phyloP scores from a whole-genome alignment of 129 eudicot species.

The Heracleum sosnowskyi region DNA sequence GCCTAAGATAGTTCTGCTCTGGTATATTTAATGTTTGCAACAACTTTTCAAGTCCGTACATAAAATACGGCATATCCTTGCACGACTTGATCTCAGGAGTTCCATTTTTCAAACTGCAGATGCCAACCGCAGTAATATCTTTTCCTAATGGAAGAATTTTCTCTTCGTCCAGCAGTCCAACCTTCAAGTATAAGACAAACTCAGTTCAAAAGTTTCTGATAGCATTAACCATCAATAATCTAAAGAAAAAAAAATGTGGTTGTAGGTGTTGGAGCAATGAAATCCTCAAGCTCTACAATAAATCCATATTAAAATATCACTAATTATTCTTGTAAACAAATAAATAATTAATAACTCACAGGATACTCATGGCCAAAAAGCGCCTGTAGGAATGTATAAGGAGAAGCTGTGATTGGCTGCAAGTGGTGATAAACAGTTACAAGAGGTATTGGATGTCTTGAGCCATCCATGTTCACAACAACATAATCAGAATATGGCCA shows the following conservation, averaged over 20 bases:
- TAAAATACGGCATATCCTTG: slow-evolving; percentile 73
- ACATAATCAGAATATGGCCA: slow-evolving; percentile 69
- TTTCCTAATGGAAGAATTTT: slow-evolving; percentile 79
- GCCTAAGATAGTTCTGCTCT: background rate
- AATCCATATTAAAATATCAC: background rate
- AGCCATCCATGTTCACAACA: slow-evolving; percentile 74
- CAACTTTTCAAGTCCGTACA: slow-evolving; percentile 34
- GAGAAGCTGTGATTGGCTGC: slow-evolving; percentile 84
- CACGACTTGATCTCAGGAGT: slow-evolving; percentile 61
- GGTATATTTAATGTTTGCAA: background rate
- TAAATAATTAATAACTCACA: slow-evolving; percentile 32
- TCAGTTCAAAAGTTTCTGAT: slow-evolving; percentile 5
- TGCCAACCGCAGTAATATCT: slow-evolving; percentile 87
- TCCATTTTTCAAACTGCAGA: slow-evolving; percentile 55
- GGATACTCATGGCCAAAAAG: slow-evolving; percentile 78
- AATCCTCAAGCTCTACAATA: background rate
- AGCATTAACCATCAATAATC: background rate
- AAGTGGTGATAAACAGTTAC: slow-evolving; percentile 72
- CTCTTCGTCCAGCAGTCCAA: slow-evolving; percentile 79
- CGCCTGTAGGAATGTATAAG: slow-evolving; percentile 83
- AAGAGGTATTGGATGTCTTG: slow-evolving; percentile 81
- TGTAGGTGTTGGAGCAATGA: background rate
- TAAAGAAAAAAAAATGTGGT: background rate
- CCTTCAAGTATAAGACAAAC: slow-evolving; percentile 32
- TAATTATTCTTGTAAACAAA: background rate